Evolutionary conservation across 148 eudicot genomes (phyloP).

Genomic region (Rhododendron griersonianum): DNA sequence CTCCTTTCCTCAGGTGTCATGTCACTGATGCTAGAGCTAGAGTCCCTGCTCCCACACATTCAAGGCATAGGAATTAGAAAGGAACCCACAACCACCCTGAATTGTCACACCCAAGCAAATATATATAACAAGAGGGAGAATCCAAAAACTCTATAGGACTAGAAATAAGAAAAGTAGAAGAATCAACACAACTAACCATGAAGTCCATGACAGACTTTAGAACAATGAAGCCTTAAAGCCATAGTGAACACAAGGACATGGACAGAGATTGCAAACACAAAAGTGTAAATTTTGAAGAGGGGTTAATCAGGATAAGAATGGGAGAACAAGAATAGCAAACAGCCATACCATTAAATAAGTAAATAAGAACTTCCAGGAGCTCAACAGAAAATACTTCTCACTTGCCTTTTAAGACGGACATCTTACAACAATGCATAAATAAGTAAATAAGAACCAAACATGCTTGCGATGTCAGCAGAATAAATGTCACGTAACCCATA

Average conservation of each 20-base stretch:
- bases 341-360: neutral
- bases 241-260: neutral
- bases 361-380: neutral
- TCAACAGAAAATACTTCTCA: neutral
- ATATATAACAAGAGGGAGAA: neutral
- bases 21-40: constrained; percentile 44
- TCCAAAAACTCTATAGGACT: neutral
- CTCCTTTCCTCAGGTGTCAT: constrained; percentile 62
- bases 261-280: neutral
- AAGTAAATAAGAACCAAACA: neutral
- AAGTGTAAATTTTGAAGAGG: neutral
- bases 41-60: constrained; percentile 47
- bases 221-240: neutral
- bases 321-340: neutral
- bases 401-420: neutral
- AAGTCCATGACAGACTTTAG: neutral
- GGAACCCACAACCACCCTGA: neutral
- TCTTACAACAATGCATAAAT: neutral
- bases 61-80: neutral
- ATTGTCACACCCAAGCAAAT: neutral
- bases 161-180: neutral
- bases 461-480: neutral
- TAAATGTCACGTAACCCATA: neutral
- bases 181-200: neutral
- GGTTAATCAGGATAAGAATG: neutral